Conservation (phyloP, 75 land plant species). For the Gnetum montanum region DNA sequence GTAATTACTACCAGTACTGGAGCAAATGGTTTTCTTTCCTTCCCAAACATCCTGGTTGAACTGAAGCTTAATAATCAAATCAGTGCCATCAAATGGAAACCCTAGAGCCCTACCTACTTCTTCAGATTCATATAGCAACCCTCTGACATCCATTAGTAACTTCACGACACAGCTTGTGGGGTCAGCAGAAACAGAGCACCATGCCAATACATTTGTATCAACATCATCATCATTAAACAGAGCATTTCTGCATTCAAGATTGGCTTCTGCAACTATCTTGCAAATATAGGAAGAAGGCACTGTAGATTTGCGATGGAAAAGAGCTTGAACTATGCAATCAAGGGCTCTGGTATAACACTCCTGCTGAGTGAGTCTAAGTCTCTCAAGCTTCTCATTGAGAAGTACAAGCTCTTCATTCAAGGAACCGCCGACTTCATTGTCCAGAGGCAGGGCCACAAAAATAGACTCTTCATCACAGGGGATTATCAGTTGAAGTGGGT, state of each 20-base stretch:
- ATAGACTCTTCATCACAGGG: too few species aligned
- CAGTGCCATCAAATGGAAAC: not conserved
- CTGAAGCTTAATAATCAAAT: not conserved
- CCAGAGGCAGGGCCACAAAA: not conserved
- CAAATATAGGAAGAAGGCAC: not conserved
- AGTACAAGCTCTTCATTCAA: constrained; percentile 8
- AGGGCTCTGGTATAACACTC: constrained; percentile 10
- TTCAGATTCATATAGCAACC: not conserved
- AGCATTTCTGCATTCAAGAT: not conserved
- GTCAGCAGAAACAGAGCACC: not conserved
- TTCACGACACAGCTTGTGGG: not conserved
- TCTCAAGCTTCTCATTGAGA: constrained; percentile 19
- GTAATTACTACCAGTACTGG: too few species aligned
- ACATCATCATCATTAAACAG: not conserved
- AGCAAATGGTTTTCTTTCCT: too few species aligned
- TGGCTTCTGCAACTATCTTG: not conserved
- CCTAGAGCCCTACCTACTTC: not conserved
- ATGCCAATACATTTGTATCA: not conserved
- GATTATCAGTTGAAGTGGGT: too few species aligned
- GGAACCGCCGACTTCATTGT: not conserved
- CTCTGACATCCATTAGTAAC: not conserved
- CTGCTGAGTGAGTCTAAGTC: constrained; percentile 4
- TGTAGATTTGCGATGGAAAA: not conserved
- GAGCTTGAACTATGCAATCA: constrained; percentile 5
- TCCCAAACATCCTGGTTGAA: not conserved